Base-by-base conservation (phyloP, 2,329 filamentous ascomycete genomes). In the Paraphoma chrysanthemicola region DNA sequence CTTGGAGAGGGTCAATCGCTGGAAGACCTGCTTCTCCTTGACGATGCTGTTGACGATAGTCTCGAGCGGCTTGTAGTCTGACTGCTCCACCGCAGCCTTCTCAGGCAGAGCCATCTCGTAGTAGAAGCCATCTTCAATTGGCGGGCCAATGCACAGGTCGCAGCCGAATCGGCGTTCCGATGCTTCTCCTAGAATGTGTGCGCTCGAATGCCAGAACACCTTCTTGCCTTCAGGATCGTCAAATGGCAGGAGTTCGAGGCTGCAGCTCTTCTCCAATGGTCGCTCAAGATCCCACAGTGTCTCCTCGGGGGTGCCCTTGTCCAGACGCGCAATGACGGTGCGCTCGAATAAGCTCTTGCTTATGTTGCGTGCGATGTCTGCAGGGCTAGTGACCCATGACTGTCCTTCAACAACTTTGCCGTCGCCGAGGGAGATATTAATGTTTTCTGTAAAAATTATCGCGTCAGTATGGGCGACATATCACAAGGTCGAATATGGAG, bases 121-220 rank as follows among this genome's bases (percentile, higher is more conserved):
- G 84, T 97, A 97, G 83, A 97, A 97, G 39, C 93, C 94, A 77
- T 93, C 90, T 51, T 93, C 88, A 44, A 94, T 93, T 9, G 92
- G 95, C 33, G 95, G 95, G 23, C 95, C 95, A 75, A 97, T 96
- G 77, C 93, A 97, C 44, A 97, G 86, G 69, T 91, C 89, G 80
- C 94, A 97, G 57, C 93, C 92, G 74, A 93, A 99, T 70, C 93
- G 86, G 72, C 90, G 86, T 80, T 99, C 95, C 48, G 90, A 91
- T 57, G 93, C 93, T 79, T 98, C 95, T 67, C 95, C 95, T n/a
- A 99, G 86, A 63, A 96, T 89, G 77, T 99, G 95, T 44, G 95
- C 95, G 70, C 90, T 94, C 17, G 92, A 96, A 79, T 98, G 95
- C 94, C 94, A 99, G 81, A 97, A 99, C 54, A 98, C 94, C 77